Evolutionary conservation across 2,329 filamentous ascomycete genomes (phyloP), one percentile per base, ranked within the genome.

Genomic region (Capronia americana): DNA sequence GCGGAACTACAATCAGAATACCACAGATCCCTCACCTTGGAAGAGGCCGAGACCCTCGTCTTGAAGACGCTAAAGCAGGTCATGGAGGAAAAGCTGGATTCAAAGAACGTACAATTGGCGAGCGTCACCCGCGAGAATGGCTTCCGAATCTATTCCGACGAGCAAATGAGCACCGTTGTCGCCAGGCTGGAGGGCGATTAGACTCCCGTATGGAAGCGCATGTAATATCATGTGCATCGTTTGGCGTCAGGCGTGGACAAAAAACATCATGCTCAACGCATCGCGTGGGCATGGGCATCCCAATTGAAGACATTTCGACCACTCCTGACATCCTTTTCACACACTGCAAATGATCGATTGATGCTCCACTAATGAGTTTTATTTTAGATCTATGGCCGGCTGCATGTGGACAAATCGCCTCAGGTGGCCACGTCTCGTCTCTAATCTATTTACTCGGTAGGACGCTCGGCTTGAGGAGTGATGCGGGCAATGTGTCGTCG

Each of bases 1-100:
- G 95, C 95, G 44, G 95, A 99, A 83, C 84, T 99, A 76, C 95
- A 99, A 82, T 97, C 97, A 77, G 94, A 98, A 83, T 99, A 97
- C 77, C 95, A 99, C 85, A 96, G 96, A 87, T 98, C 94, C 65
- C 86, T 99, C 70, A 97, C 93, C 50, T 89, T 99, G 69, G 84
- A 87, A 64, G 95, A 99, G 77, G 95, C 95, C 65, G 95, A 99
- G 83, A 95, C 93, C 3, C 83, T 99, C 72, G 93, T 97, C 59
- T 85, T 99, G 76, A 98, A 98, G 88, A 99, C 95, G 44, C 81
- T 99, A 79, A 99, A 98, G 87, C 95, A 99, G 83, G 95, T 99
- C 73, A 99, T 99, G 95, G 95, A 99, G 83, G 95, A 99, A 88
- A 99, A 99, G 85, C 86, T 99, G 68, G 95, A 99, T 79, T 87